Evolutionary conservation across 1,139 yeast genomes (phyloP).

Genomic region (Suhomyces panamericanus): DNA sequence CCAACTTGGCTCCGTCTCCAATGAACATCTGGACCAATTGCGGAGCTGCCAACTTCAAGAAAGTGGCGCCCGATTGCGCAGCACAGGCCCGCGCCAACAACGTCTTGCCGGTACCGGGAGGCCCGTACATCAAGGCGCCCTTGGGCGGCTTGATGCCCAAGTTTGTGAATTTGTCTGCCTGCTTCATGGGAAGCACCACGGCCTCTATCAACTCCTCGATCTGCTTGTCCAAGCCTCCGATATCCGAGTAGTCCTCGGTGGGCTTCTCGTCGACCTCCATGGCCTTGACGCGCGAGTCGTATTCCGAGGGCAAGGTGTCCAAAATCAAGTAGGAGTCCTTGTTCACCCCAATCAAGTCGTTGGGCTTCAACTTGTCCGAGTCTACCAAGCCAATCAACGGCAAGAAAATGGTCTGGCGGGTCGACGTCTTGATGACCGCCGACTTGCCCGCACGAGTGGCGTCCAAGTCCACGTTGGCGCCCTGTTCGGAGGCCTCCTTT

Average conservation of each 20-base stretch:
- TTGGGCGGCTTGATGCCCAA: slow-evolving; percentile 96
- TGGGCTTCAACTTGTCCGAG: slow-evolving; percentile 84
- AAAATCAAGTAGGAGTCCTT: slow-evolving; percentile 92
- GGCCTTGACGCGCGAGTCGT: slow-evolving; percentile 96
- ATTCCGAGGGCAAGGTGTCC: slow-evolving; percentile 95
- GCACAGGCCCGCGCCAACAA: slow-evolving; percentile 98
- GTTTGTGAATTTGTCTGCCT: slow-evolving; percentile 90
- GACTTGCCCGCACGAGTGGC: slow-evolving; percentile 94
- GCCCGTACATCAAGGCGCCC: slow-evolving; percentile 99
- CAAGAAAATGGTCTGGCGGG: slow-evolving; percentile 94
- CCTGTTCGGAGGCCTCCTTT: slow-evolving; percentile 86
- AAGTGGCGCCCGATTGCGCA: slow-evolving; percentile 98
- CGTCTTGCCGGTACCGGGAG: slow-evolving; percentile 99
- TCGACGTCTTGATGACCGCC: slow-evolving; percentile 95
- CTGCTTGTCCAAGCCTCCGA: slow-evolving; percentile 97
- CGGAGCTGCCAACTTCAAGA: slow-evolving; percentile 94
- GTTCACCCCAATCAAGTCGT: slow-evolving; percentile 95
- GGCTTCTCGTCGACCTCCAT: slow-evolving; percentile 99
- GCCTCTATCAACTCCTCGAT: slow-evolving; percentile 98
- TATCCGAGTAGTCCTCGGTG: slow-evolving; percentile 92
- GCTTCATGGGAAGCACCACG: slow-evolving; percentile 97
- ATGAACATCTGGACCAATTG: slow-evolving; percentile 98
- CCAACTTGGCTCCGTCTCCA: slow-evolving; percentile 98
- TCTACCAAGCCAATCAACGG: slow-evolving; percentile 96
- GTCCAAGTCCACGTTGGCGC: slow-evolving; percentile 92